Evolutionary conservation across 768 basidiomycete species (phyloP).

Genomic region (Hygrocybe punicea): DNA sequence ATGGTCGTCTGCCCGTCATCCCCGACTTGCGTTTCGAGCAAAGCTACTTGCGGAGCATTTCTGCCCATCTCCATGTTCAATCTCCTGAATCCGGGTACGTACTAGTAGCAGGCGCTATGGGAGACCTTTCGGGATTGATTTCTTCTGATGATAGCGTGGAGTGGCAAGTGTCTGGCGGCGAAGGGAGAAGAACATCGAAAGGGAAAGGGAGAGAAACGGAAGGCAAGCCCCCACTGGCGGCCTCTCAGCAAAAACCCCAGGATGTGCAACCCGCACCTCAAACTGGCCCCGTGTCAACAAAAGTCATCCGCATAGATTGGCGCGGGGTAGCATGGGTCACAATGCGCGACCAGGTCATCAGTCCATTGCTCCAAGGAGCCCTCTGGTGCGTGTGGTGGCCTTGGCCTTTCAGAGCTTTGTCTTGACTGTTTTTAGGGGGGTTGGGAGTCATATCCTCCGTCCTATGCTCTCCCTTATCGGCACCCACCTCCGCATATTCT

Average conservation of each 20-base stretch:
- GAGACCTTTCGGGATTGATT: not conserved
- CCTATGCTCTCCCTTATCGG: conserved; percentile 40
- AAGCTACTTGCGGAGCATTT: conserved; percentile 62
- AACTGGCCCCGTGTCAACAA: conserved; percentile 19
- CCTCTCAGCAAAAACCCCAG: conserved; percentile 14
- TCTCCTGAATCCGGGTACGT: not conserved
- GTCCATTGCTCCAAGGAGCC: conserved; percentile 63
- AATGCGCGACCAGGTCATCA: conserved; percentile 62
- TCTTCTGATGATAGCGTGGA: not conserved
- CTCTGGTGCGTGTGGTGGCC: conserved; percentile 49
- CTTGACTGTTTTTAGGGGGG: conserved; percentile 36
- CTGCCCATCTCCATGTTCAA: conserved; percentile 47
- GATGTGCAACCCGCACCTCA: conserved; percentile 7
- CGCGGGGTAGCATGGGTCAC: conserved; percentile 59
- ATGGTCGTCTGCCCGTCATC: conserved; percentile 45
- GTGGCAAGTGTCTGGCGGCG: not conserved
- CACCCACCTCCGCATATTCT: conserved; percentile 25
- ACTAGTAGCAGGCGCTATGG: not conserved
- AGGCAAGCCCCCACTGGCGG: conserved; percentile 31
- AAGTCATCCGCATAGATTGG: conserved; percentile 53
- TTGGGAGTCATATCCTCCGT: conserved; percentile 44
- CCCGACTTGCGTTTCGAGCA: conserved; percentile 78
- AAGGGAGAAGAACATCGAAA: not conserved
- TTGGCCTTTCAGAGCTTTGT: not conserved
- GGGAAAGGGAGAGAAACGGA: conserved; percentile 24